These are phyloP conservation scores for Podospora conica DNA, from an alignment of 495 filamentous ascomycete species.

Conservation along the genomic window DNA sequence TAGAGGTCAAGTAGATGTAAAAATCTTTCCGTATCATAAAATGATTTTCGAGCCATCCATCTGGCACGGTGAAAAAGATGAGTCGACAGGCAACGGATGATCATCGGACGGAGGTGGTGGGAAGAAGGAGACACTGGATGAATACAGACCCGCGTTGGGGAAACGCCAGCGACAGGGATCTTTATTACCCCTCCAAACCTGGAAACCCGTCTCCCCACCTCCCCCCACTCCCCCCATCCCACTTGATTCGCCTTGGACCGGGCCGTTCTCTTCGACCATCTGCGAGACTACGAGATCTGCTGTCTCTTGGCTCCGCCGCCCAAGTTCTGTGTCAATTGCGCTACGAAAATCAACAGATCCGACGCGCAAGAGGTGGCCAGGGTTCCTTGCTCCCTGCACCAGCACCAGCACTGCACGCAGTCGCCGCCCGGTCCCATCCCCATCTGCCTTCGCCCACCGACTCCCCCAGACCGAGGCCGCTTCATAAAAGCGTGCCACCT, in stretches of 20 bases:
- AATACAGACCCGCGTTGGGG: neutral
- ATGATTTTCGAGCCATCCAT: neutral
- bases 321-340: conserved; percentile 20
- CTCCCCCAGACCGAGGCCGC: conserved; percentile 5
- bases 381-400: conserved; percentile 14
- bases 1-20: neutral
- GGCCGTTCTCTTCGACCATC: conserved; percentile 3
- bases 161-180: conserved; percentile 1
- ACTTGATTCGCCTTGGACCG: conserved; percentile 4
- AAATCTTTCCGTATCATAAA: neutral
- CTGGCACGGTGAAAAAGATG: neutral
- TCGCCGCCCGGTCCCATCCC: conserved; percentile 4
- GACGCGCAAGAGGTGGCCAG: conserved; percentile 5
- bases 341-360: conserved; percentile 22
- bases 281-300: conserved; percentile 14
- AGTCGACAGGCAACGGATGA: neutral
- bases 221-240: conserved; percentile 15
- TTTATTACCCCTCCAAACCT: neutral
- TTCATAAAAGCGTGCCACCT: conserved; percentile 25
- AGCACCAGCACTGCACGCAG: conserved; percentile 1
- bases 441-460: conserved; percentile 6
- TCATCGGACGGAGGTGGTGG: neutral
- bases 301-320: conserved; percentile 22
- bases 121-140: neutral
- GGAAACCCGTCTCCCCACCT: conserved; percentile 9